Evolutionary conservation across 345 rosid species (phyloP).

Genomic region (Citrus cavaleriei): DNA sequence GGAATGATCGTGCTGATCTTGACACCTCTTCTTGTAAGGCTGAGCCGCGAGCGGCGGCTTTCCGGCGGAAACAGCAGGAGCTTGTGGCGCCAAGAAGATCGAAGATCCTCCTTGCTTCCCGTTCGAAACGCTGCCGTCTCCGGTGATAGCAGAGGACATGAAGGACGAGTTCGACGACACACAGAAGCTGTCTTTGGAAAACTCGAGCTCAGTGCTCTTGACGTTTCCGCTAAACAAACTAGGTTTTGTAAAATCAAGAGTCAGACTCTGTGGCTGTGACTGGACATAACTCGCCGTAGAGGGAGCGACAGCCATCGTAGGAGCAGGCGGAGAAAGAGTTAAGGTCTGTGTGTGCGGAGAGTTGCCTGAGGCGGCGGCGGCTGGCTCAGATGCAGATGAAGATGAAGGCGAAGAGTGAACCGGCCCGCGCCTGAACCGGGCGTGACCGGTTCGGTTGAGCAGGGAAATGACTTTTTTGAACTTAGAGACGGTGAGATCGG

Average conservation of each 20-base stretch:
- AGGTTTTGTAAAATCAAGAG: constrained; percentile 79
- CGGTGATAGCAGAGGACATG: constrained; percentile 83
- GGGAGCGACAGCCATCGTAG: constrained; percentile 11
- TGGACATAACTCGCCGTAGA: constrained; percentile 42
- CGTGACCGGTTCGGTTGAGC: constrained; percentile 81
- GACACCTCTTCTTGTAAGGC: constrained; percentile 64
- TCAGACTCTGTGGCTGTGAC: constrained; percentile 55
- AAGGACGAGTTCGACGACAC: constrained; percentile 83
- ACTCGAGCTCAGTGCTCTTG: constrained; percentile 51
- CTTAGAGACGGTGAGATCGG: constrained; percentile 73
- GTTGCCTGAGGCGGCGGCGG: constrained; percentile 8
- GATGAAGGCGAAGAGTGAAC: constrained; percentile 34
- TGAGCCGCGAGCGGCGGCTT: constrained; percentile 69
- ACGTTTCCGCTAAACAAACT: constrained; percentile 39
- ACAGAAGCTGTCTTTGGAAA: constrained; percentile 68
- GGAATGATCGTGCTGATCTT: constrained; percentile 66
- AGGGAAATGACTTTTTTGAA: constrained; percentile 76
- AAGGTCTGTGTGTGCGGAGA: neutral
- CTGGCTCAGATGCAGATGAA: constrained; percentile 22
- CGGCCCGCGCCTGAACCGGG: constrained; percentile 87
- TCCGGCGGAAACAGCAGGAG: constrained; percentile 53
- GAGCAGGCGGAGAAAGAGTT: neutral
- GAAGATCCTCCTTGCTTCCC: constrained; percentile 77
- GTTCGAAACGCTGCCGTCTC: constrained; percentile 92
- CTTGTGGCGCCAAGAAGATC: constrained; percentile 45